phyloP scores from a whole-genome alignment of 257 asterid species.

The Anisodus tanguticus region DNA sequence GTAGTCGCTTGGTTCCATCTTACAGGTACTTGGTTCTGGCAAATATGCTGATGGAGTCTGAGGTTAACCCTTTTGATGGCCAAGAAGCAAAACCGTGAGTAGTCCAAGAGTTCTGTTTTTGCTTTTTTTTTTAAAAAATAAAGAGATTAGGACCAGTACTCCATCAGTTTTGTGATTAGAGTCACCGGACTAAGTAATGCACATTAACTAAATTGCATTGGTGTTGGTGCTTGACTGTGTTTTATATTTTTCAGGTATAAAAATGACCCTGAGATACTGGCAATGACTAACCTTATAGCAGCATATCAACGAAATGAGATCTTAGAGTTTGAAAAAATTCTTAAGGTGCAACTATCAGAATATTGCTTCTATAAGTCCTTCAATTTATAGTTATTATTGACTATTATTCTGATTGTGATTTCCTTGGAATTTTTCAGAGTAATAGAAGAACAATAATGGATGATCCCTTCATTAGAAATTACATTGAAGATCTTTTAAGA shows the following conservation, averaged over 20 bases:
- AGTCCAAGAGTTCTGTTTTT: neutral
- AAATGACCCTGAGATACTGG: constrained; percentile 93
- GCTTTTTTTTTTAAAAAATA: neutral
- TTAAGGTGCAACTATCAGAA: constrained; percentile 61
- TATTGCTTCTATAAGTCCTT: neutral
- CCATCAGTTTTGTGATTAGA: constrained; percentile 6
- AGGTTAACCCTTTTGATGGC: constrained; percentile 97
- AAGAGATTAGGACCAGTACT: neutral
- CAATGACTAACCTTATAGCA: constrained; percentile 96
- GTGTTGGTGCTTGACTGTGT: neutral
- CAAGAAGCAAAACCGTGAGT: constrained; percentile 99
- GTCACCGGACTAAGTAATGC: neutral
- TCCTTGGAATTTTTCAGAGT: constrained; percentile 57
- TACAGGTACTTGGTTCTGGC: constrained; percentile 95
- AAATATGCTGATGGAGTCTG: constrained; percentile 98
- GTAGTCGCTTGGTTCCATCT: constrained; percentile 18
- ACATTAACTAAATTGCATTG: neutral
- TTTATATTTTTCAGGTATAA: constrained; percentile 57
- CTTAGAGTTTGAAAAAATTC: constrained; percentile 88
- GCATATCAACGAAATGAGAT: constrained; percentile 97
- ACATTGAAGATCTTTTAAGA: constrained; percentile 97
- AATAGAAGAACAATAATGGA: constrained; percentile 98
- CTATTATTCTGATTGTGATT: neutral
- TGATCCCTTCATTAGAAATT: constrained; percentile 91
- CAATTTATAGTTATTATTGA: neutral